Conservation (phyloP, 2,329 filamentous ascomycete genomes). For the Ophiostoma ips region DNA sequence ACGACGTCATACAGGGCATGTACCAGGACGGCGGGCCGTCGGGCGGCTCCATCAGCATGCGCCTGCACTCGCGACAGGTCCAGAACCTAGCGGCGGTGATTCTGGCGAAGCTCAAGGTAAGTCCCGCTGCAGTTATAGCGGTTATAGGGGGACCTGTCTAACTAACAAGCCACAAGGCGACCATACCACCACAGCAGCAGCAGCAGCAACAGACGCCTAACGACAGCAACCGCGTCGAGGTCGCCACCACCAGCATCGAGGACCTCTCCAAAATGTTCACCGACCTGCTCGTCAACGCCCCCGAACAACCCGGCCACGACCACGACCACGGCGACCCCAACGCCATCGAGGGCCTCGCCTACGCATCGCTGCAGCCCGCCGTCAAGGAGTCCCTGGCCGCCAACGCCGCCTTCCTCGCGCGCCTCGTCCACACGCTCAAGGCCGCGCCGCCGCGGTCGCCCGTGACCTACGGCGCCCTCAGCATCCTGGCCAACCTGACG, state of each 20-base stretch:
- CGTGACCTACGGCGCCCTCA: conserved; percentile 71
- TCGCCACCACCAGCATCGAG: conserved; percentile 47
- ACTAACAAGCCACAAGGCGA: conserved; percentile 39
- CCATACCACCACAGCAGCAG: conserved; percentile 31
- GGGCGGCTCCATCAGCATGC: conserved; percentile 45
- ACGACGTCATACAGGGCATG: conserved; percentile 35
- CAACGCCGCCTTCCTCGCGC: conserved; percentile 54
- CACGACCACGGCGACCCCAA: conserved; percentile 30
- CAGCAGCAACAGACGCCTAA: conserved; percentile 25
- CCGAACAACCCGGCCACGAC: too few species aligned
- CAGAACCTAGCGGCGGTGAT: conserved; percentile 59
- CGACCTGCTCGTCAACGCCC: conserved; percentile 48
- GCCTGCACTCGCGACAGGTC: conserved; percentile 46
- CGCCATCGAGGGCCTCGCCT: conserved; percentile 82
- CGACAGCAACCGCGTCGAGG: conserved; percentile 24
- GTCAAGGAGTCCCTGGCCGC: conserved; percentile 70
- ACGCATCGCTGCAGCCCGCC: conserved; percentile 71
- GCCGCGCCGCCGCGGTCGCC: conserved; percentile 50
- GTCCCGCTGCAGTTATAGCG: too few species aligned
- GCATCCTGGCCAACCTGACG: conserved; percentile 74
- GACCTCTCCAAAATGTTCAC: conserved; percentile 51
- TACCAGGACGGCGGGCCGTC: conserved; percentile 39
- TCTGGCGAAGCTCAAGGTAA: conserved; percentile 61
- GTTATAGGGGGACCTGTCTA: conserved; percentile 21
- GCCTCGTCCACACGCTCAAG: conserved; percentile 50